phyloP scores from a whole-genome alignment of 164 flowering plant genomes.

The Magnolia sinica region DNA sequence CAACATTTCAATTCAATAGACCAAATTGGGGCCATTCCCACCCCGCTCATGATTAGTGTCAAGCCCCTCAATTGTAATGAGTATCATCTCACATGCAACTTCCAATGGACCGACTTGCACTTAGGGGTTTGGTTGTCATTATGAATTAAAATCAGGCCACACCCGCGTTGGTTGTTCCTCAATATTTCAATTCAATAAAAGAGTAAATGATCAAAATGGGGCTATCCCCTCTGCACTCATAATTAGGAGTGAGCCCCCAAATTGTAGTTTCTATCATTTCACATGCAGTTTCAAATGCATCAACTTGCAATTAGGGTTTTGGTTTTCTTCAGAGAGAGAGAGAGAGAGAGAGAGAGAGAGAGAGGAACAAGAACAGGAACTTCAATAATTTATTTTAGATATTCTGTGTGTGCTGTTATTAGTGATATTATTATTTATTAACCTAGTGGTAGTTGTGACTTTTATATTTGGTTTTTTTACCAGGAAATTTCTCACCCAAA shows the following conservation, averaged over 20 bases:
- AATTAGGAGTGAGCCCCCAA: neutral
- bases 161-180: neutral
- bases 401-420: too few species aligned
- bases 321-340: neutral
- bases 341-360: too few species aligned
- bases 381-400: too few species aligned
- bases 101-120: neutral
- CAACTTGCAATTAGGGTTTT: neutral
- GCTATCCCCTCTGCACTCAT: neutral
- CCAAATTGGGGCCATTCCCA: too few species aligned
- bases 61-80: neutral
- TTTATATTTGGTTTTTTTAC: slow-evolving; percentile 4
- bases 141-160: too few species aligned
- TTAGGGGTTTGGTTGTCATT: neutral
- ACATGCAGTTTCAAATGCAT: neutral
- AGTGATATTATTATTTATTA: neutral
- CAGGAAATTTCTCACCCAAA: slow-evolving; percentile 64
- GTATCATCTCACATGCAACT: neutral
- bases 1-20: too few species aligned
- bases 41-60: too few species aligned
- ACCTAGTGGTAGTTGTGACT: neutral
- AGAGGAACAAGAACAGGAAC: too few species aligned
- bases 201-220: neutral
- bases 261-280: neutral
- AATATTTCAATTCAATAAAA: neutral